These are phyloP conservation scores for Melampsora medusae DNA, from an alignment of 1,284 basidiomycete species.

Conservation along the genomic window DNA sequence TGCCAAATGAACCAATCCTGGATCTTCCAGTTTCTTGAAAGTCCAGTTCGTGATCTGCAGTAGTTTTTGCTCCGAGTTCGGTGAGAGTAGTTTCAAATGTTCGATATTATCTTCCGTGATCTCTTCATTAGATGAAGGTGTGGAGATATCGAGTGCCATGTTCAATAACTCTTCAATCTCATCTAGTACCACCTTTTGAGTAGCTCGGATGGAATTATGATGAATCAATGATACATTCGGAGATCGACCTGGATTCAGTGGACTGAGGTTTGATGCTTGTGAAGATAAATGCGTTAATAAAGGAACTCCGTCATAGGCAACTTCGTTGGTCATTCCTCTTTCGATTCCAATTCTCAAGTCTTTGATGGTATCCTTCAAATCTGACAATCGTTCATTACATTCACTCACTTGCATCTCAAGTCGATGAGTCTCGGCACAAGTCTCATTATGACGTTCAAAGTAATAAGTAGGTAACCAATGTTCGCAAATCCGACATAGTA, in stretches of 20 bases:
- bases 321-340: neutral
- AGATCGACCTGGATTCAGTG: slow-evolving; percentile 58
- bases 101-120: slow-evolving; percentile 86
- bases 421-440: slow-evolving; percentile 92
- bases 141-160: slow-evolving; percentile 75
- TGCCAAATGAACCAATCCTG: slow-evolving; percentile 74
- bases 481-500: slow-evolving; percentile 97
- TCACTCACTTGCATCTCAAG: slow-evolving; percentile 91
- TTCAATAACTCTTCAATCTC: slow-evolving; percentile 80
- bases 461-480: slow-evolving; percentile 96
- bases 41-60: slow-evolving; percentile 77
- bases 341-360: slow-evolving; percentile 44
- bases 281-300: slow-evolving; percentile 64
- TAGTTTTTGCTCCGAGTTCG: slow-evolving; percentile 75
- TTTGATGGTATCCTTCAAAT: slow-evolving; percentile 70
- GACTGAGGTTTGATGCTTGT: slow-evolving; percentile 61
- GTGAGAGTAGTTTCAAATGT: slow-evolving; percentile 80
- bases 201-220: slow-evolving; percentile 46
- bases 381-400: slow-evolving; percentile 86
- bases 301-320: slow-evolving; percentile 18
- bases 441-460: slow-evolving; percentile 99
- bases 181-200: slow-evolving; percentile 70
- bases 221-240: slow-evolving; percentile 62
- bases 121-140: slow-evolving; percentile 85
- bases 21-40: slow-evolving; percentile 77